Evolutionary conservation across 768 basidiomycete genomes (phyloP).

Genomic region (Suillus fuscotomentosus): DNA sequence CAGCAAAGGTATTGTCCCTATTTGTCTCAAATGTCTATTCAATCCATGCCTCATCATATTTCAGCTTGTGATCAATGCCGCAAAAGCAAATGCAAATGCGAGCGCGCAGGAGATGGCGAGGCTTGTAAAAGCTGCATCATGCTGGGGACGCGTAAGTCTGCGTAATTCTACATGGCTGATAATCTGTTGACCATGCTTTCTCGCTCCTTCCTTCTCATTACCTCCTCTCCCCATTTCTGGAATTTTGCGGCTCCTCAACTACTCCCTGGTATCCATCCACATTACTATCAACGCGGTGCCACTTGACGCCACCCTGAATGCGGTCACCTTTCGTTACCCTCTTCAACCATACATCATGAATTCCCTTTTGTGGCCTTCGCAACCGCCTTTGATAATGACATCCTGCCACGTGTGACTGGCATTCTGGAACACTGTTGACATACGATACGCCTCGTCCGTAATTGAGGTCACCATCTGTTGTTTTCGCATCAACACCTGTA

Average conservation of each 20-base stretch:
- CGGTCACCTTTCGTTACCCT: neutral
- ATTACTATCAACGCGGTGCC: neutral
- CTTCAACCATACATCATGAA: neutral
- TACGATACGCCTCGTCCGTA: neutral
- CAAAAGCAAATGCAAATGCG: conserved; percentile 90
- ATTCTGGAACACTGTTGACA: neutral
- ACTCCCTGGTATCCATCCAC: neutral
- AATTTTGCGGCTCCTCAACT: conserved; percentile 3
- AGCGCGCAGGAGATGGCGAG: conserved; percentile 56
- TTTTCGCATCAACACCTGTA: neutral
- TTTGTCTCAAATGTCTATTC: neutral
- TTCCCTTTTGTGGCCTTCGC: conserved; percentile 5
- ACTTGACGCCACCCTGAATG: conserved; percentile 1
- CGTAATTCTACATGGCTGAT: neutral
- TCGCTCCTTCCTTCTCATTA: neutral
- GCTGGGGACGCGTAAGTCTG: conserved; percentile 62
- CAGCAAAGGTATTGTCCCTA: conserved; percentile 57
- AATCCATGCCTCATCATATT: neutral
- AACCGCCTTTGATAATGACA: neutral
- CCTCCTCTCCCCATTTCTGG: neutral
- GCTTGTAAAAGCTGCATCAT: conserved; percentile 78
- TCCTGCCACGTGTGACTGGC: neutral
- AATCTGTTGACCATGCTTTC: conserved; percentile 14
- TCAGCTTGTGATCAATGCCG: conserved; percentile 86
- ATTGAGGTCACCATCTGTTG: neutral